Conservation (phyloP, 2,329 filamentous ascomycete genomes). For the Biscogniauxia sp. region DNA sequence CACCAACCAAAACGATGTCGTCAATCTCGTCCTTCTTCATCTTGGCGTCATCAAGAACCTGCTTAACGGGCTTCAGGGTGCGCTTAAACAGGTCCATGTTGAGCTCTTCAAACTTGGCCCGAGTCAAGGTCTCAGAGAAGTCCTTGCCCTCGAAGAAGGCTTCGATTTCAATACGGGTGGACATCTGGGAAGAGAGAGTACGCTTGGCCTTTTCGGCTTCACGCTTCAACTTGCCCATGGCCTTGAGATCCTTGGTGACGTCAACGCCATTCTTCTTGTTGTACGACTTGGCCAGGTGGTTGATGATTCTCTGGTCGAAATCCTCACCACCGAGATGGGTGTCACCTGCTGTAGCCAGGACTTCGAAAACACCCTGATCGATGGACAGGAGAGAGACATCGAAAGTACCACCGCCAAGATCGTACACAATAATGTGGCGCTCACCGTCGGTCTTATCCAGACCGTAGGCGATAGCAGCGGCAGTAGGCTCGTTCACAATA, state of each 20-base stretch:
- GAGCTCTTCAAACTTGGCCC: constrained; percentile 98
- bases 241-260: constrained; percentile 90
- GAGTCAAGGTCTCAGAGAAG: constrained; percentile 96
- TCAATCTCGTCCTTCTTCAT: constrained; percentile 93
- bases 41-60: constrained; percentile 98
- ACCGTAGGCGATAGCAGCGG: constrained; percentile 92
- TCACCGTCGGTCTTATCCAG: constrained; percentile 82
- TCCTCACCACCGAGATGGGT: constrained; percentile 98
- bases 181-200: constrained; percentile 91
- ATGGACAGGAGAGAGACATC: constrained; percentile 93
- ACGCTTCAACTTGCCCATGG: constrained; percentile 99
- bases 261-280: constrained; percentile 98
- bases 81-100: constrained; percentile 99
- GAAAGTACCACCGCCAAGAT: constrained; percentile 92
- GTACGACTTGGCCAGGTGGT: constrained; percentile 93
- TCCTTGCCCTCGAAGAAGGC: constrained; percentile 95
- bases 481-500: constrained; percentile 95
- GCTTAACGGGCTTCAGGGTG: constrained; percentile 97
- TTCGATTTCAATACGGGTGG: constrained; percentile 93
- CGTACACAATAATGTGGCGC: constrained; percentile 88
- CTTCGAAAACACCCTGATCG: constrained; percentile 90
- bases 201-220: constrained; percentile 99
- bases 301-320: constrained; percentile 97
- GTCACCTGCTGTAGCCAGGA: constrained; percentile 91
- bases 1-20: constrained; percentile 96